These are phyloP conservation scores for Fusarium dlaminii DNA, from an alignment of 2,329 filamentous ascomycete species.

Conservation along the genomic window DNA sequence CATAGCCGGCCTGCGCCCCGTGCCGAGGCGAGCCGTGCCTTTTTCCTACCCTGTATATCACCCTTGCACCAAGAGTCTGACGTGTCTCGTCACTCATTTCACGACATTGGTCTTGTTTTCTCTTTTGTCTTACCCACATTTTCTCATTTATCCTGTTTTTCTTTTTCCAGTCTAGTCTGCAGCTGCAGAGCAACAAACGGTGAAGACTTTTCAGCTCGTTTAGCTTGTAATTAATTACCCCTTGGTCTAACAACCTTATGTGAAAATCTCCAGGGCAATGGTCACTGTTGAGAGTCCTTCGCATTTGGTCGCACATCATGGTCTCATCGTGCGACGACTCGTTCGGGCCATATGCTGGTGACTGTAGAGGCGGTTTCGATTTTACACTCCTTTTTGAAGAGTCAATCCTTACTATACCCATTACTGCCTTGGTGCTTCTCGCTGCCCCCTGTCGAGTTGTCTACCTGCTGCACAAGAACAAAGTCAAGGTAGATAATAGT, in stretches of 20 bases:
- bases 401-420: slow-evolving; percentile 43
- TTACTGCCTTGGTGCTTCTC: slow-evolving; percentile 42
- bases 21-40: background rate
- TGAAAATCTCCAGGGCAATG: too few species aligned
- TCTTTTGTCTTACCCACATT: too few species aligned
- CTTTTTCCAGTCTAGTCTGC: too few species aligned
- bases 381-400: slow-evolving; percentile 58
- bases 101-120: too few species aligned
- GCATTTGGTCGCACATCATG: background rate
- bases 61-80: background rate
- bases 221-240: too few species aligned
- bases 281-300: too few species aligned
- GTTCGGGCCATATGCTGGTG: slow-evolving; percentile 32
- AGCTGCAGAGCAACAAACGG: too few species aligned
- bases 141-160: too few species aligned
- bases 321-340: slow-evolving; percentile 23
- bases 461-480: slow-evolving; percentile 32
- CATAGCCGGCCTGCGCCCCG: background rate
- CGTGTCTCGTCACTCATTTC: background rate
- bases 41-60: background rate
- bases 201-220: too few species aligned
- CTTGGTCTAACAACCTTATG: too few species aligned
- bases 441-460: slow-evolving; percentile 33
- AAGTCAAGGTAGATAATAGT: slow-evolving; percentile 30
- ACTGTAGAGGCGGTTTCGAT: slow-evolving; percentile 57